Evolutionary conservation across 148 eudicot genomes (phyloP).

Genomic region (Diospyros lotus): DNA sequence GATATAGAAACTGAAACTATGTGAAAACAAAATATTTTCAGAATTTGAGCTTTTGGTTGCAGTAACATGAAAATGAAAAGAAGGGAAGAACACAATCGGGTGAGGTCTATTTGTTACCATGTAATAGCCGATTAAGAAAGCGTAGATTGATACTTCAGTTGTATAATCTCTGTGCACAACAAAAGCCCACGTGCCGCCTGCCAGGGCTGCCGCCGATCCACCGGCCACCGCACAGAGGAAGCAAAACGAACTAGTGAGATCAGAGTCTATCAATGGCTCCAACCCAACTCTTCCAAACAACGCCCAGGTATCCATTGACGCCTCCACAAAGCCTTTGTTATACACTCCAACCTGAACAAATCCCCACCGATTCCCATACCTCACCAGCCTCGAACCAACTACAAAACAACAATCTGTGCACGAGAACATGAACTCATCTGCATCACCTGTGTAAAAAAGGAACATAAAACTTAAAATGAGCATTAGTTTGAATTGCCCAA

Average conservation of each 20-base stretch:
- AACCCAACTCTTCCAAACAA: conserved; percentile 43
- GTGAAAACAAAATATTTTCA: too few relatives aligned
- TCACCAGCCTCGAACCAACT: conserved; percentile 37
- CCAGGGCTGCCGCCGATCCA: conserved; percentile 40
- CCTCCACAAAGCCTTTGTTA: conserved; percentile 45
- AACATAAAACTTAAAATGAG: too few relatives aligned
- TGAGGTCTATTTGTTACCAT: conserved; percentile 22
- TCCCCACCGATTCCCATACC: conserved; percentile 63
- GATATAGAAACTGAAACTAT: too few relatives aligned
- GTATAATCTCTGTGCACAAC: conserved; percentile 38
- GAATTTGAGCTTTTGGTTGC: too few relatives aligned
- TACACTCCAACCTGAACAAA: conserved; percentile 63
- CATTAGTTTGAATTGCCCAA: too few relatives aligned
- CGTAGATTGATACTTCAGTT: conserved; percentile 37
- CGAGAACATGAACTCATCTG: conserved; percentile 73
- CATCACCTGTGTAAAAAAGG: conserved; percentile 24
- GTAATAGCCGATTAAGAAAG: conserved; percentile 56
- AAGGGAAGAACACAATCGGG: too few relatives aligned
- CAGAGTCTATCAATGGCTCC: conserved; percentile 42
- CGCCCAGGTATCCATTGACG: conserved; percentile 62
- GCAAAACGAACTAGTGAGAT: conserved; percentile 62
- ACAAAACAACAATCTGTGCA: conserved; percentile 50
- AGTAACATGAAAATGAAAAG: too few relatives aligned
- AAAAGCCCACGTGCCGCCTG: conserved; percentile 55
- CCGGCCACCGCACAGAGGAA: conserved; percentile 51